Conservation (phyloP, 139 green algal genomes). For the Gonium pectorale region DNA sequence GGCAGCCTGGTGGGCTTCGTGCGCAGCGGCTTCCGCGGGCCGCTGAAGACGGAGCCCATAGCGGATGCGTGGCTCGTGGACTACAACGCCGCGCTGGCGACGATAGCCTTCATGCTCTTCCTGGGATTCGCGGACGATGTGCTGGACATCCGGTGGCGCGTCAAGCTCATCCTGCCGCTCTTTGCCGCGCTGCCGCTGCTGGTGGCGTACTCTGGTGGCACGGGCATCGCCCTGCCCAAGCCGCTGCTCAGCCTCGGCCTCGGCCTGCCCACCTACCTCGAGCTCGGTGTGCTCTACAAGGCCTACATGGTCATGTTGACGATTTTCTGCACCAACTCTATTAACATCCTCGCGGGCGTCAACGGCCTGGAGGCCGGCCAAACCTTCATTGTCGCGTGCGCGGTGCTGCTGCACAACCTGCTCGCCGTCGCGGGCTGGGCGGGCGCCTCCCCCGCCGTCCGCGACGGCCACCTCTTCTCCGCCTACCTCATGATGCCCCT, state of each 20-base stretch:
- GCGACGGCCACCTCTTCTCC: slow-evolving; percentile 96
- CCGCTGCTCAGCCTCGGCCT: slow-evolving; percentile 68
- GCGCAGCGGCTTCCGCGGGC: slow-evolving; percentile 47
- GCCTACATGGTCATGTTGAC: slow-evolving; percentile 94
- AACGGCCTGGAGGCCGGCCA: slow-evolving; percentile 96
- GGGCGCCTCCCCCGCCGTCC: slow-evolving; percentile 18
- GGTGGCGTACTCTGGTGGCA: slow-evolving; percentile 89
- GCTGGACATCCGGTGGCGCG: slow-evolving; percentile 97
- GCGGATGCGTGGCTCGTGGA: slow-evolving; percentile 93
- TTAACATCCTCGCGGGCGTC: slow-evolving; percentile 98
- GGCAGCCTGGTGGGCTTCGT: slow-evolving; percentile 63
- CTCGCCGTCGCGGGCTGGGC: slow-evolving; percentile 52
- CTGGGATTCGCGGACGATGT: slow-evolving; percentile 99
- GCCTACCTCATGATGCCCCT: slow-evolving; percentile 93
- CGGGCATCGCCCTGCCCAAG: slow-evolving; percentile 83
- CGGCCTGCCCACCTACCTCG: slow-evolving; percentile 70
- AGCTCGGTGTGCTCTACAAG: slow-evolving; percentile 92
- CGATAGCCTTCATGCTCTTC: slow-evolving; percentile 98
- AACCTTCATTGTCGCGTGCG: slow-evolving; percentile 91
- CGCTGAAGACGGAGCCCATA: slow-evolving; percentile 49
- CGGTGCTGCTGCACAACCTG: slow-evolving; percentile 90
- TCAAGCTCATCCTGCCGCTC: slow-evolving; percentile 94
- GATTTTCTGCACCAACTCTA: slow-evolving; percentile 98
- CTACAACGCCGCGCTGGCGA: slow-evolving; percentile 97
- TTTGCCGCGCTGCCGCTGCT: slow-evolving; percentile 93